phyloP scores from a whole-genome alignment of 768 basidiomycete species.

The Leccinum longicurvipes region DNA sequence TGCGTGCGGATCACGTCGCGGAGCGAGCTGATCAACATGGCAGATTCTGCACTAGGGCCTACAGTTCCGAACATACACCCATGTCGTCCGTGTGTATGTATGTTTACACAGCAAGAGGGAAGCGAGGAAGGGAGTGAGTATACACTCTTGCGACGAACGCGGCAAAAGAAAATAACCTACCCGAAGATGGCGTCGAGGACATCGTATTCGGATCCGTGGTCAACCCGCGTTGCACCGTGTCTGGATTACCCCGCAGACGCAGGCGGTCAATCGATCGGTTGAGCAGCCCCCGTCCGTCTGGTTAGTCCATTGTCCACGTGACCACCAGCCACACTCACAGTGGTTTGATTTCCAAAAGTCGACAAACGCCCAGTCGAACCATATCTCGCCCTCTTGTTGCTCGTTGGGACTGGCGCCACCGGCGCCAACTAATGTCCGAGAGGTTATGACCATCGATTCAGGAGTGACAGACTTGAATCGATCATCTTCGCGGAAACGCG shows the following conservation, averaged over 20 bases:
- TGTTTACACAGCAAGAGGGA: background rate
- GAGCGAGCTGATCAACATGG: slow-evolving; percentile 79
- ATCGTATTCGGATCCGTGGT: slow-evolving; percentile 64
- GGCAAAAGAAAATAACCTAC: slow-evolving; percentile 33
- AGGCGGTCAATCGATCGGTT: background rate
- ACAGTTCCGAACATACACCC: background rate
- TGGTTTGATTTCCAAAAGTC: slow-evolving; percentile 99
- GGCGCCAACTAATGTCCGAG: slow-evolving; percentile 30
- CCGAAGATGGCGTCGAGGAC: slow-evolving; percentile 51
- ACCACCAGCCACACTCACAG: slow-evolving; percentile 49
- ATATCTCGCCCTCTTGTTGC: slow-evolving; percentile 80
- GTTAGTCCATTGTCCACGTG: background rate
- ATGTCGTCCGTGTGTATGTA: background rate
- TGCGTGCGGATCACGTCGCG: slow-evolving; percentile 82
- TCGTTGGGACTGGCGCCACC: slow-evolving; percentile 16
- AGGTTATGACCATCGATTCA: slow-evolving; percentile 68
- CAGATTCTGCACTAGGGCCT: slow-evolving; percentile 73
- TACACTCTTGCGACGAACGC: background rate
- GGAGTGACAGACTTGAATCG: slow-evolving; percentile 89
- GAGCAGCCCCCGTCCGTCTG: background rate
- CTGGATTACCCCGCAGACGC: slow-evolving; percentile 20
- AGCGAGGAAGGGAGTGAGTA: background rate
- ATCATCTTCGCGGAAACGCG: slow-evolving; percentile 86
- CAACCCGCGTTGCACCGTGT: slow-evolving; percentile 73
- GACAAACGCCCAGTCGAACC: slow-evolving; percentile 98